A percentile compares a stretch with the other conserved stretches of the same genome.
These are phyloP conservation scores for Globisporangium canariense DNA, from an alignment of 352 stramenopile species.

Conservation along the genomic window DNA sequence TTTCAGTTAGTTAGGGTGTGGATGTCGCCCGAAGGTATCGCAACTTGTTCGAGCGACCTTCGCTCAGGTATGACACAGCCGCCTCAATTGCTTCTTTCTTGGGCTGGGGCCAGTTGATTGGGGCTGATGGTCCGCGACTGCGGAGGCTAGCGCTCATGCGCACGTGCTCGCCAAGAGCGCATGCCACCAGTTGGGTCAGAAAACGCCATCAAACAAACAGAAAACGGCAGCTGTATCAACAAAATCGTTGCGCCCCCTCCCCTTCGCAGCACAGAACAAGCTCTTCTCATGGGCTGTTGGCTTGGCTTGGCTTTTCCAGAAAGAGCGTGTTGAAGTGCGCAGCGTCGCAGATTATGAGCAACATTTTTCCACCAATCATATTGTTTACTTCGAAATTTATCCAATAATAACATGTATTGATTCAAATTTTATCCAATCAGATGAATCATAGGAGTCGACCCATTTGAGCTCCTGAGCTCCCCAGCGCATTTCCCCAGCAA, in stretches of 20 bases:
- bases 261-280: slow-evolving; percentile 2
- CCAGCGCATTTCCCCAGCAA: background rate
- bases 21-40: slow-evolving; percentile 5
- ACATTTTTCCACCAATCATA: slow-evolving; percentile 17
- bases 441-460: background rate
- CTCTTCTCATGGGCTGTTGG: background rate
- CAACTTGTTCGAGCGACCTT: background rate
- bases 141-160: background rate
- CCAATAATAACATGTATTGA: background rate
- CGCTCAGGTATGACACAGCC: background rate
- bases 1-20: background rate
- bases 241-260: background rate
- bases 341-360: slow-evolving; percentile 31
- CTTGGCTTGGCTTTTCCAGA: background rate
- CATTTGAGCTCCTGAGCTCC: background rate
- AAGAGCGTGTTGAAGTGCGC: slow-evolving; percentile 15
- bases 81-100: slow-evolving; percentile 4
- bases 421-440: background rate
- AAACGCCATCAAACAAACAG: background rate
- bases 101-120: background rate
- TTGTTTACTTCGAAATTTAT: background rate
- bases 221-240: background rate
- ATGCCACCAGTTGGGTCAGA: slow-evolving; percentile 6
- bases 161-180: background rate
- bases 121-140: background rate